phyloP scores from a whole-genome alignment of 2,329 filamentous ascomycete genomes.

The Botrytis tulipae region DNA sequence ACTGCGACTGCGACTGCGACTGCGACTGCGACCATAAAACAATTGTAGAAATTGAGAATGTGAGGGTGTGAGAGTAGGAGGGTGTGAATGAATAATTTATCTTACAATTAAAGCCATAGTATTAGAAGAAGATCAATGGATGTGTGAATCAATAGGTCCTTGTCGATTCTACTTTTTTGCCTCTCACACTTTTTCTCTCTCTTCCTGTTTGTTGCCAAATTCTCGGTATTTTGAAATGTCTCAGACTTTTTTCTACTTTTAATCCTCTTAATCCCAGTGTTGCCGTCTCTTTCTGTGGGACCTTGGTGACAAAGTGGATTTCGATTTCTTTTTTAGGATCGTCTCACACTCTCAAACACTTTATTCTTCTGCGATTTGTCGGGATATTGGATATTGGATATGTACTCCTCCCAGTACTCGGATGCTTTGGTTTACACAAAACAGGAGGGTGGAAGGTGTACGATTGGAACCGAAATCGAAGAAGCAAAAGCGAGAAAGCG shows the following conservation, averaged over 20 bases:
- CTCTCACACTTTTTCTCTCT: background rate
- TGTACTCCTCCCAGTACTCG: background rate
- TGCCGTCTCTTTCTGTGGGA: constrained; percentile 11
- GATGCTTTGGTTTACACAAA: background rate
- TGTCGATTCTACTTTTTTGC: background rate
- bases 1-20: background rate
- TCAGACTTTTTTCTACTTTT: background rate
- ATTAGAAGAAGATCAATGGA: constrained; percentile 19
- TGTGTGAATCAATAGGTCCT: background rate
- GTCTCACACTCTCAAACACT: background rate
- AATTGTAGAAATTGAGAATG: background rate
- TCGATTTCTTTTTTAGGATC: background rate
- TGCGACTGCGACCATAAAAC: background rate
- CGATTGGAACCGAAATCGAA: background rate
- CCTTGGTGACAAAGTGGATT: constrained; percentile 2
- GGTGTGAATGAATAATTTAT: constrained; percentile 15
- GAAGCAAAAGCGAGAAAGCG: constrained; percentile 3
- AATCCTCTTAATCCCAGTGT: background rate
- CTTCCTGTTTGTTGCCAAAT: constrained; percentile 3
- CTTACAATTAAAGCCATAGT: constrained; percentile 40
- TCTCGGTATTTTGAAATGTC: constrained; percentile 9
- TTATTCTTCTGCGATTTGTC: background rate
- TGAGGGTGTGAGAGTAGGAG: constrained; percentile 19
- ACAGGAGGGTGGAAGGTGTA: background rate
- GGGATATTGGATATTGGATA: background rate